Percentiles rank a stretch among this genome's conserved stretches.
These are phyloP conservation scores for Boletus semigastroideus DNA, from an alignment of 1,284 basidiomycete genomes.

Conservation along the genomic window DNA sequence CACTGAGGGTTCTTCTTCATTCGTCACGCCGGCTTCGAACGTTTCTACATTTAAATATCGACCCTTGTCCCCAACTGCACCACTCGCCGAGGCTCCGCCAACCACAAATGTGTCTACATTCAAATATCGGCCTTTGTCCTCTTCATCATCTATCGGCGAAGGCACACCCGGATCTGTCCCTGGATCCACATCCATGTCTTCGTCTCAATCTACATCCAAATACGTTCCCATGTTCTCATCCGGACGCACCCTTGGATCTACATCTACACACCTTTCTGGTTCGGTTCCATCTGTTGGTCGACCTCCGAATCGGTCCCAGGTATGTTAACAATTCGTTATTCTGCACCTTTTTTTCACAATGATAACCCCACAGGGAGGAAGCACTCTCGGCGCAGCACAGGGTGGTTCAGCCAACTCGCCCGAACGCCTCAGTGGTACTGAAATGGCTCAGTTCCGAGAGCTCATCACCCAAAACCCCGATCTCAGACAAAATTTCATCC, in stretches of 20 bases:
- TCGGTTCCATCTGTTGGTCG: neutral
- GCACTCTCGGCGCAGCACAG: neutral
- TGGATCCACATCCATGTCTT: neutral
- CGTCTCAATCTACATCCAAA: neutral
- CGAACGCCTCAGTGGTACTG: neutral
- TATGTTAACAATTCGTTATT: neutral
- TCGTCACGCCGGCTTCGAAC: neutral
- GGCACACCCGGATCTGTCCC: neutral
- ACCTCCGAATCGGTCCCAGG: neutral
- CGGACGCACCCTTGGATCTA: neutral
- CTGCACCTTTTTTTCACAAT: neutral
- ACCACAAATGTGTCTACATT: no score
- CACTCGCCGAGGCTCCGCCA: no score
- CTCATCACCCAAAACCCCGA: constrained; percentile 1
- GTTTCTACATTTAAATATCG: neutral
- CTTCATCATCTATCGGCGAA: neutral
- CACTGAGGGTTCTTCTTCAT: neutral
- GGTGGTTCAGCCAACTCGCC: neutral
- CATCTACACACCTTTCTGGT: neutral
- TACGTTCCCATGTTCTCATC: neutral
- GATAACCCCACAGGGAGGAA: neutral
- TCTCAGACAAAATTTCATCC: constrained; percentile 1
- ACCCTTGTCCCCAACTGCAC: neutral
- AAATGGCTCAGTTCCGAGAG: constrained; percentile 3
- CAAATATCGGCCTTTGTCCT: neutral